Conservation (phyloP, 805 yeast species). For the Hemisphaericaspora nanyangensis region DNA sequence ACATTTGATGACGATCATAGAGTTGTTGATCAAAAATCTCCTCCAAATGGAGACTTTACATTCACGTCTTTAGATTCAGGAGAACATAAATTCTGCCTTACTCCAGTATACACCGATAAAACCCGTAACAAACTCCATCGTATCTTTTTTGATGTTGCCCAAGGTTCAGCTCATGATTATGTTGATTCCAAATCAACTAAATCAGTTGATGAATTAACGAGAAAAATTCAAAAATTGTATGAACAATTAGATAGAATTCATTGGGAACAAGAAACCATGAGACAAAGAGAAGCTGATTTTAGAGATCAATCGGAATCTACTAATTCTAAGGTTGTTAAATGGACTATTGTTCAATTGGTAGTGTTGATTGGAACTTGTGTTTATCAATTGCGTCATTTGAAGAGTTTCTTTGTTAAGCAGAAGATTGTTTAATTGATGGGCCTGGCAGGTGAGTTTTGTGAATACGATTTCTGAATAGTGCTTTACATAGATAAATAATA, state of each 20-base stretch:
- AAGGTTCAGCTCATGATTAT: conserved; percentile 58
- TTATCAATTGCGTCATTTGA: conserved; percentile 74
- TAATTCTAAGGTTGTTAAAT: conserved; percentile 65
- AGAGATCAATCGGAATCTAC: conserved; percentile 76
- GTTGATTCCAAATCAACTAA: conserved; percentile 61
- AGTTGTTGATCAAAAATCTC: conserved; percentile 64
- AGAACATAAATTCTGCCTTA: conserved; percentile 77
- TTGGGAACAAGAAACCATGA: conserved; percentile 47
- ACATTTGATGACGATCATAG: conserved; percentile 80
- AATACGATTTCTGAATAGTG: no score
- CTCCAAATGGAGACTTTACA: conserved; percentile 63
- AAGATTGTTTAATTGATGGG: conserved; percentile 72
- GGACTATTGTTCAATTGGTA: conserved; percentile 70
- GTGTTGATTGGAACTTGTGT: conserved; percentile 67
- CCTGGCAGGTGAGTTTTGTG: no score
- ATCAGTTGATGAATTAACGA: conserved; percentile 42
- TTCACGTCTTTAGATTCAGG: conserved; percentile 83
- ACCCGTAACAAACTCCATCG: conserved; percentile 59
- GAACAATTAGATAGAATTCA: conserved; percentile 38
- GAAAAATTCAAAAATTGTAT: conserved; percentile 35
- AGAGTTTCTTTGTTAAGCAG: conserved; percentile 81
- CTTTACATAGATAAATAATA: no score
- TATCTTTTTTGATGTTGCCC: conserved; percentile 67
- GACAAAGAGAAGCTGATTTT: conserved; percentile 74
- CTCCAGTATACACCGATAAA: conserved; percentile 63